Base-by-base conservation (phyloP, 148 eudicot species). In the Camellia japonica region DNA sequence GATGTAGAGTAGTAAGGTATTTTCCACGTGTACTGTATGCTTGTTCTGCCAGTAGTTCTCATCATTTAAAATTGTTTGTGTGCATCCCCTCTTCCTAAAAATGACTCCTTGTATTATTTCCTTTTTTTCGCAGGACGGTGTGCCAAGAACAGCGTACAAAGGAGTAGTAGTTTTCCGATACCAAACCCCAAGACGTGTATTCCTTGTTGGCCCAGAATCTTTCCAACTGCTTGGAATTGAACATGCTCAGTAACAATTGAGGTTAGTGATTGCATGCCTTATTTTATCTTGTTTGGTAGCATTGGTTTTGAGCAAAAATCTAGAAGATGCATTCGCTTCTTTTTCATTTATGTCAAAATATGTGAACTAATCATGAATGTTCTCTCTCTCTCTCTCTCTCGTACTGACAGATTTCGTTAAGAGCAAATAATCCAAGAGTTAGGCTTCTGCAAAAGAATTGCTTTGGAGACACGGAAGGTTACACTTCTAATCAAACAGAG, bases 101-200 rank as follows among this genome's bases (percentile, higher is more conserved):
- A 12, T 62, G 18, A 12, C 3, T 0, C 61, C 5, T 18, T 52
- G 15, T 60, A 61, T 23, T 51, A 38, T 68, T 62, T 78, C 19
- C 60, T 42, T 60, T 70, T 80, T 80, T 73, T 79, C 69, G 46
- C 90, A 93, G 99, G 99, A 93, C 87, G 98, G 98, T 75, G 80
- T 93, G 70, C 99, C 99, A 30, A 87, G 99, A 85, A 83, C 99
- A 73, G 95, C 97, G 80, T 96, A 92, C 85, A 91, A 96, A 88
- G 99, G 97, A 63, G 89, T 92, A 14, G 97, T 92, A 4, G 97
- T 93, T 68, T 95, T 95, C 86, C 90, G 98, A 67, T 83, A 76
- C 61, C n/a, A 85, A 76, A 88, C 84, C 71, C 66, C 85, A 71
- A 86, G 87, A 71, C 94, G 96, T 65, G 90, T 95, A 56, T 95